Conservation (phyloP, 805 yeast genomes). For the Ogataea degrootiae region DNA sequence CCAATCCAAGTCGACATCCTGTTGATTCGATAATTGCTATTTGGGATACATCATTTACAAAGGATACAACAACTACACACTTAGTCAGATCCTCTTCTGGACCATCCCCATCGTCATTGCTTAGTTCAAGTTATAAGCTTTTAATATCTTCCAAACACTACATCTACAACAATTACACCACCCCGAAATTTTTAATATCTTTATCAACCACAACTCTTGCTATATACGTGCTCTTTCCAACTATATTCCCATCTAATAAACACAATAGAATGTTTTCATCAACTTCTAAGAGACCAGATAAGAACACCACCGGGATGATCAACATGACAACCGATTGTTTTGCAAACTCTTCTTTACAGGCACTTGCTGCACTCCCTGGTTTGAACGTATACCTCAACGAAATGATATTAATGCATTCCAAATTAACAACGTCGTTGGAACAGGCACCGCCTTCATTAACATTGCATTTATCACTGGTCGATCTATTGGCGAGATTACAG, state of each 20-base stretch:
- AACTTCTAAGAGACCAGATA: slow-evolving; percentile 51
- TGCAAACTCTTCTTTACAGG: slow-evolving; percentile 86
- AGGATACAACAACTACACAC: not conserved
- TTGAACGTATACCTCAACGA: slow-evolving; percentile 52
- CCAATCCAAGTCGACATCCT: not conserved
- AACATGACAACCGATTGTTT: slow-evolving; percentile 88
- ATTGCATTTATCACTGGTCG: slow-evolving; percentile 54
- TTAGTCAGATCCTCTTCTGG: not conserved
- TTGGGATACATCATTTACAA: not conserved
- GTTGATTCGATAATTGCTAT: not conserved
- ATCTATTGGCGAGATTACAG: slow-evolving; percentile 52
- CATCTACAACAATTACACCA: not conserved
- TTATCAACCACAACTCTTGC: slow-evolving; percentile 3
- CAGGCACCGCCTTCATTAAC: slow-evolving; percentile 36
- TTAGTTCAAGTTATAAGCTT: not conserved
- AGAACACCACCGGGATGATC: slow-evolving; percentile 73
- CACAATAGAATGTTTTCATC: slow-evolving; percentile 13
- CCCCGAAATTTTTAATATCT: slow-evolving; percentile 1
- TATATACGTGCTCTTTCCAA: slow-evolving; percentile 13
- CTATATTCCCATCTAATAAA: slow-evolving; percentile 10
- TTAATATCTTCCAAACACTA: not conserved
- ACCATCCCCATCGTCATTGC: not conserved
- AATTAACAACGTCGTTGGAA: slow-evolving; percentile 9
- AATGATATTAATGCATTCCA: slow-evolving; percentile 25
- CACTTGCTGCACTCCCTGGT: slow-evolving; percentile 58